Evolutionary conservation across 768 basidiomycete species (phyloP).

Genomic region (Pholiota molesta): DNA sequence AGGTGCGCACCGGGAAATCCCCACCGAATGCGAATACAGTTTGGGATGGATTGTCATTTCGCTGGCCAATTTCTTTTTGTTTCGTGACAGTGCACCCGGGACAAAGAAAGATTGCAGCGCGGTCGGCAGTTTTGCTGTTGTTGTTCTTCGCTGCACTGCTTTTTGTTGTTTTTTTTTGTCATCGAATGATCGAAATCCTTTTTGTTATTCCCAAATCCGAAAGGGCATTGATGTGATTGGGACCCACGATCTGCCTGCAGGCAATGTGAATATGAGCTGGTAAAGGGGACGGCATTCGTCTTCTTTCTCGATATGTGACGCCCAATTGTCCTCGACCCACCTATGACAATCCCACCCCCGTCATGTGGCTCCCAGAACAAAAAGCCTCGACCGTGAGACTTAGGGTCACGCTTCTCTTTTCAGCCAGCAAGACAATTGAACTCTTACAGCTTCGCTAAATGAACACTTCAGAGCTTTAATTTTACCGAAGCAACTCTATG

Average conservation of each 20-base stretch:
- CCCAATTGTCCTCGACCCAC: slow-evolving; percentile 18
- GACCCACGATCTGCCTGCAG: slow-evolving; percentile 26
- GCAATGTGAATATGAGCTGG: slow-evolving; percentile 16
- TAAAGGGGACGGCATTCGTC: slow-evolving; percentile 11
- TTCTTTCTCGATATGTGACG: slow-evolving; percentile 18
- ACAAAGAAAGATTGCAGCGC: slow-evolving; percentile 22
- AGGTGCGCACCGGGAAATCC: slow-evolving; percentile 10
- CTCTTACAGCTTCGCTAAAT: slow-evolving; percentile 7
- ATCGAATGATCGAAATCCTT: slow-evolving; percentile 22
- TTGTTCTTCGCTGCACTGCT: slow-evolving; percentile 25
- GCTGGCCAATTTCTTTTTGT: slow-evolving; percentile 24
- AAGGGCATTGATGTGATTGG: slow-evolving; percentile 23
- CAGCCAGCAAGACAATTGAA: slow-evolving; percentile 22
- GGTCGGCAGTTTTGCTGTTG: slow-evolving; percentile 22
- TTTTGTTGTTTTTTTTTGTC: slow-evolving; percentile 28
- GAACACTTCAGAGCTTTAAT: neutral
- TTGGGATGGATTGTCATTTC: slow-evolving; percentile 14
- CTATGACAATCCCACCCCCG: slow-evolving; percentile 14
- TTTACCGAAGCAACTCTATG: slow-evolving; percentile 1
- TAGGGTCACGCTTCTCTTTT: slow-evolving; percentile 12
- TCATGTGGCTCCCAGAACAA: slow-evolving; percentile 24
- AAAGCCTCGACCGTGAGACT: slow-evolving; percentile 16
- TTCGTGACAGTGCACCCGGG: slow-evolving; percentile 22
- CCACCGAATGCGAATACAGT: slow-evolving; percentile 15
- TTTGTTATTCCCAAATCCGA: slow-evolving; percentile 27